A percentile compares a stretch with the other conserved stretches of the same genome.
Evolutionary conservation across 495 filamentous ascomycete species (phyloP).

Genomic region (Trichoderma orchidacearum): DNA sequence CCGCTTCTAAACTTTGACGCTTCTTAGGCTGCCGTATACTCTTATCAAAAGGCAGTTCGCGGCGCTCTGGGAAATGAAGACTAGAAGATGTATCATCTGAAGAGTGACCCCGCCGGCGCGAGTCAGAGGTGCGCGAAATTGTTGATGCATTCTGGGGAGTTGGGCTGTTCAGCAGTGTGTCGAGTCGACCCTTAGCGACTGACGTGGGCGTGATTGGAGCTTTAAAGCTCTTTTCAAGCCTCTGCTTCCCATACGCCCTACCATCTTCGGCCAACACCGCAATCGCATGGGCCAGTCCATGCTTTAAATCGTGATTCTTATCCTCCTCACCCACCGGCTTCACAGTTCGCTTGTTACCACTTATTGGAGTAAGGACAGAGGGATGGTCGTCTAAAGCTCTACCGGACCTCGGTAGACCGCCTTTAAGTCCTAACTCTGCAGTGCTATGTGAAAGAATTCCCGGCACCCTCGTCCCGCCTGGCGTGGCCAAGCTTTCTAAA

Average conservation of each 20-base stretch:
- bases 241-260: neutral
- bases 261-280: constrained; percentile 28
- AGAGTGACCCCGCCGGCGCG: neutral
- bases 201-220: neutral
- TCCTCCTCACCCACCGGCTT: neutral
- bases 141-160: constrained; percentile 5
- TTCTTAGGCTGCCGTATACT: neutral
- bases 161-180: constrained; percentile 22
- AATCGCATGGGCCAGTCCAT: constrained; percentile 8
- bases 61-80: neutral
- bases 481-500: neutral
- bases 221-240: constrained; percentile 5
- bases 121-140: neutral
- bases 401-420: neutral
- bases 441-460: neutral
- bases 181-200: constrained; percentile 9
- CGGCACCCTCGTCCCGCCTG: neutral
- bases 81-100: neutral
- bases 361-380: constrained; percentile 3
- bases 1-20: neutral
- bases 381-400: neutral
- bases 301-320: constrained; percentile 3
- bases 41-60: constrained; percentile 4
- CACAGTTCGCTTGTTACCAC: constrained; percentile 4
- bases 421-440: neutral